Evolutionary conservation across 2,329 filamentous ascomycete species (phyloP).

Genomic region (Didymella keratinophila): DNA sequence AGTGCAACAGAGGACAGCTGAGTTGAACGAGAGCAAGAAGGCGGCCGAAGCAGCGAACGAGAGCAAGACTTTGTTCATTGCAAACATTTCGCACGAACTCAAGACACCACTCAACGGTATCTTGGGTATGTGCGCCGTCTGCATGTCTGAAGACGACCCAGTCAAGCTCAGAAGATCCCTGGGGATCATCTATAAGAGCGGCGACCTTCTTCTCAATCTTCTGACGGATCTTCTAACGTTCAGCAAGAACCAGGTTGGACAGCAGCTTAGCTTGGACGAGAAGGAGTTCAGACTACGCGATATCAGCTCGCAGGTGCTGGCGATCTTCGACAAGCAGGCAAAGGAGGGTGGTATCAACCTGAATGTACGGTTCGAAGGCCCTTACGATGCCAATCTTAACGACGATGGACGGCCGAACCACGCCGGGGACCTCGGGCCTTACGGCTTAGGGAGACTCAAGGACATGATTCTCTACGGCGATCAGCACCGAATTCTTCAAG

Average conservation of each 20-base stretch:
- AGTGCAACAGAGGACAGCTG: slow-evolving; percentile 80
- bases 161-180: slow-evolving; percentile 80
- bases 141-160: slow-evolving; percentile 88
- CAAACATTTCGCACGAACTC: slow-evolving; percentile 87
- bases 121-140: slow-evolving; percentile 90
- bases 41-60: slow-evolving; percentile 94
- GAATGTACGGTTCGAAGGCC: slow-evolving; percentile 72
- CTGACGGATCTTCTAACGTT: slow-evolving; percentile 91
- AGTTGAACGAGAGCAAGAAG: slow-evolving; percentile 88
- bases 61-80: slow-evolving; percentile 97
- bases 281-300: slow-evolving; percentile 87
- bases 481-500: slow-evolving; percentile 86
- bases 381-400: slow-evolving; percentile 51
- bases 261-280: slow-evolving; percentile 81
- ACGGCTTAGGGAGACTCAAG: slow-evolving; percentile 73
- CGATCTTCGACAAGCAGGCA: slow-evolving; percentile 91
- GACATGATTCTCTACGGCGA: slow-evolving; percentile 95
- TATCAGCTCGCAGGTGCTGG: slow-evolving; percentile 79
- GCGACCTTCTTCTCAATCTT: slow-evolving; percentile 82
- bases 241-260: slow-evolving; percentile 92
- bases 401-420: slow-evolving; percentile 47
- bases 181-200: slow-evolving; percentile 88
- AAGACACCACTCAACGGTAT: slow-evolving; percentile 97
- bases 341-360: slow-evolving; percentile 80
- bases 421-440: slow-evolving; percentile 68